phyloP scores from a whole-genome alignment of 1,284 basidiomycete species.

The Malassezia psittaci region DNA sequence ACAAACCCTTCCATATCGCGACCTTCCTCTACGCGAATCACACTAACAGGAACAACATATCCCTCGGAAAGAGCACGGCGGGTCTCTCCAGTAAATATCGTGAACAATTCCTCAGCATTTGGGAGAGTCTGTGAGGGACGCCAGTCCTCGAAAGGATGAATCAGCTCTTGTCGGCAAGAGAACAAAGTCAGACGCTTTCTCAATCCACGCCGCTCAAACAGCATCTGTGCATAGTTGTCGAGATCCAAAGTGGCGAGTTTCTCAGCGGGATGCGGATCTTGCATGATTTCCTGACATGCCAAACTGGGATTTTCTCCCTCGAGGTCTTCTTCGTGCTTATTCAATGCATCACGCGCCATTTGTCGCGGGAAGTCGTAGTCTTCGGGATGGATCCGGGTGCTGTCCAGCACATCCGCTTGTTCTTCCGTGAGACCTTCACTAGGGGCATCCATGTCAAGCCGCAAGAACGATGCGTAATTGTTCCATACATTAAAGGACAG shows the following conservation, averaged over 20 bases:
- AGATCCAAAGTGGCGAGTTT: slow-evolving; percentile 85
- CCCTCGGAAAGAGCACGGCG: slow-evolving; percentile 65
- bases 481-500: slow-evolving; percentile 36
- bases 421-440: slow-evolving; percentile 41
- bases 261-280: slow-evolving; percentile 64
- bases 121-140: slow-evolving; percentile 63
- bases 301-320: slow-evolving; percentile 39
- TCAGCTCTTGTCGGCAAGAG: slow-evolving; percentile 63
- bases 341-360: slow-evolving; percentile 95
- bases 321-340: slow-evolving; percentile 53
- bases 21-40: slow-evolving; percentile 54
- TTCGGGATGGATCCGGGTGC: slow-evolving; percentile 91
- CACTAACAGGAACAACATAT: slow-evolving; percentile 73
- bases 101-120: slow-evolving; percentile 69
- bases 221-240: slow-evolving; percentile 89
- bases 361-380: slow-evolving; percentile 96
- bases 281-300: slow-evolving; percentile 60
- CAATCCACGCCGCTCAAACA: slow-evolving; percentile 55
- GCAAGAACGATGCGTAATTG: slow-evolving; percentile 61
- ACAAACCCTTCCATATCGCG: slow-evolving; percentile 40
- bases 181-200: slow-evolving; percentile 58
- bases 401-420: slow-evolving; percentile 71
- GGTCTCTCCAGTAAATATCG: slow-evolving; percentile 92
- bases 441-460: slow-evolving; percentile 54
- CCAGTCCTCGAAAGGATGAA: slow-evolving; percentile 70